A percentile compares a stretch with the other conserved stretches of the same genome.
phyloP scores from a whole-genome alignment of 2,329 filamentous ascomycete genomes.

The Stemphylium beticola region DNA sequence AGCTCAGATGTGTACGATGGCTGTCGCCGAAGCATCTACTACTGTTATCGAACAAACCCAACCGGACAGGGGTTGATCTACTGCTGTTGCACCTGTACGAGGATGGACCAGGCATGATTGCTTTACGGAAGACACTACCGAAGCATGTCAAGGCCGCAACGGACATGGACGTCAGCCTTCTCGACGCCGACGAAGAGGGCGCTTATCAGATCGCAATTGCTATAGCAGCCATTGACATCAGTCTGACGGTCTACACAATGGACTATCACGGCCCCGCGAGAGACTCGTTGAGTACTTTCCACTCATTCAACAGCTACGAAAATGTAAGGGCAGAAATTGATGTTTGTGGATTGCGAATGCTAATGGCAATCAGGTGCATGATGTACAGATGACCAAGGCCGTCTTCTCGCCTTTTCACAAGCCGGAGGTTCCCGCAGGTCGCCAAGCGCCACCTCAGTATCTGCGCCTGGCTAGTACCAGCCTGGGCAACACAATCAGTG shows the following conservation, averaged over 20 bases:
- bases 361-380: conserved; percentile 41
- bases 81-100: conserved; percentile 65
- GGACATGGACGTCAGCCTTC: conserved; percentile 75
- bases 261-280: conserved; percentile 65
- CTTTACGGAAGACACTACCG: conserved; percentile 66
- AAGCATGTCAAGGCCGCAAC: conserved; percentile 74
- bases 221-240: conserved; percentile 78
- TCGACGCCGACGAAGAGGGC: conserved; percentile 64
- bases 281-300: conserved; percentile 57
- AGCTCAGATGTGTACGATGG: conserved; percentile 64
- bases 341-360: background rate
- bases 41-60: conserved; percentile 62
- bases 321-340: conserved; percentile 52
- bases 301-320: conserved; percentile 58
- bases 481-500: conserved; percentile 77
- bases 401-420: conserved; percentile 55
- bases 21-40: conserved; percentile 60
- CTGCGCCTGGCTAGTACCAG: conserved; percentile 83
- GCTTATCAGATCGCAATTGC: conserved; percentile 81
- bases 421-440: conserved; percentile 30
- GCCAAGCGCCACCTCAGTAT: conserved; percentile 58
- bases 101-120: conserved; percentile 57
- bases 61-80: conserved; percentile 62
- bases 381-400: conserved; percentile 65
- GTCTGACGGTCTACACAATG: conserved; percentile 77